Evolutionary conservation across 306 rosid species (phyloP).

Genomic region (Geum urbanum): DNA sequence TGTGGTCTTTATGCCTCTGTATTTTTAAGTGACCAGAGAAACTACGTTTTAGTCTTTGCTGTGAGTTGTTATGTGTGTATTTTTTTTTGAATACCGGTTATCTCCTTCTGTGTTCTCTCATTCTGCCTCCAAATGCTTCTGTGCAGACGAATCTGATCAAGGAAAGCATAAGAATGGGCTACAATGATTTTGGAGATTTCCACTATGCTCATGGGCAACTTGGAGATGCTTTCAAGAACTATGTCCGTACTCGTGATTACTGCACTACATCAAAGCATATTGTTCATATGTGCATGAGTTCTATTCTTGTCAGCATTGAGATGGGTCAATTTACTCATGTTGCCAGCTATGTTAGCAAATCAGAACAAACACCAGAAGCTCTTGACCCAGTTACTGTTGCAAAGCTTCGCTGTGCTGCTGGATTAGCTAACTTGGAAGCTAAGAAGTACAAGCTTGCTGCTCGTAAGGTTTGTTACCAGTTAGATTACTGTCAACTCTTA

Average conservation of each 20-base stretch:
- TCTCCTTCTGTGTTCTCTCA: slow-evolving; percentile 14
- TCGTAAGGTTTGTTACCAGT: slow-evolving; percentile 65
- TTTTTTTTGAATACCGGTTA: slow-evolving; percentile 3
- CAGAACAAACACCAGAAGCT: slow-evolving; percentile 72
- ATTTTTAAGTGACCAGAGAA: neutral
- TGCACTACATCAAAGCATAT: slow-evolving; percentile 93
- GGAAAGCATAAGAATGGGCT: slow-evolving; percentile 99
- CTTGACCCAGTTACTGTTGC: slow-evolving; percentile 52
- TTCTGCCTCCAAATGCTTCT: slow-evolving; percentile 24
- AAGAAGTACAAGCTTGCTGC: slow-evolving; percentile 98
- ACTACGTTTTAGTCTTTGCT: neutral
- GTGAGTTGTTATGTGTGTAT: neutral
- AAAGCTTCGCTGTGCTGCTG: slow-evolving; percentile 86
- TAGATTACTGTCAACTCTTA: neutral
- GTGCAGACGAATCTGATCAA: slow-evolving; percentile 93
- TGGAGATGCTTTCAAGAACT: slow-evolving; percentile 88
- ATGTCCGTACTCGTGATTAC: slow-evolving; percentile 95
- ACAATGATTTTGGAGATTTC: slow-evolving; percentile 97
- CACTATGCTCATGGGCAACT: slow-evolving; percentile 82
- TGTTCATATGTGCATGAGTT: slow-evolving; percentile 91
- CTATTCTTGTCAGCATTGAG: slow-evolving; percentile 95
- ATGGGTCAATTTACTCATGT: slow-evolving; percentile 98
- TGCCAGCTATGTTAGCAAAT: slow-evolving; percentile 82
- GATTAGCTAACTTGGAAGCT: slow-evolving; percentile 90
- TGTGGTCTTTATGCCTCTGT: neutral